These are phyloP conservation scores for Cutaneotrichosporon sp. DNA, from an alignment of 1,284 basidiomycete species.

Conservation along the genomic window DNA sequence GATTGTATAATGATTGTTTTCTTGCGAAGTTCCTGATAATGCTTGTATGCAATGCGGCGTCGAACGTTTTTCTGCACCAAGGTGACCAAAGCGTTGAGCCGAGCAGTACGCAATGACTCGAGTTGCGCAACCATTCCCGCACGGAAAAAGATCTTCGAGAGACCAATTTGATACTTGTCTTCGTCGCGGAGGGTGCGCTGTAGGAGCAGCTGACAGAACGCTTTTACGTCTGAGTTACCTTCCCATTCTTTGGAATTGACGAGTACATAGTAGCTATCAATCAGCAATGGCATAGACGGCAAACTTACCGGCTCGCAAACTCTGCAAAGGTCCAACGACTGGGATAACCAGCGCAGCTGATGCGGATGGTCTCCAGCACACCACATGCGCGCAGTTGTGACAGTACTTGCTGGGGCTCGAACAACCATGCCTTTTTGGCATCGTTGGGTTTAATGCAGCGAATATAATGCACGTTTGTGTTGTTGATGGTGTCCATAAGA, in stretches of 20 bases:
- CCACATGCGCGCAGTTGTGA: conserved; percentile 95
- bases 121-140: conserved; percentile 98
- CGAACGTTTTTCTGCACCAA: conserved; percentile 97
- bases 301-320: conserved; percentile 86
- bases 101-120: conserved; percentile 80
- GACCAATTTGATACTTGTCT: conserved; percentile 94
- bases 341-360: conserved; percentile 98
- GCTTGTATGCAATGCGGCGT: conserved; percentile 73
- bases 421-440: conserved; percentile 92
- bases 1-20: conserved; percentile 84
- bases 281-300: neutral
- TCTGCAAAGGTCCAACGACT: conserved; percentile 99
- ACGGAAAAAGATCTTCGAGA: conserved; percentile 99
- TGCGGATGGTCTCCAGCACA: conserved; percentile 97
- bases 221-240: conserved; percentile 64
- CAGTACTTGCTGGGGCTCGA: conserved; percentile 90
- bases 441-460: conserved; percentile 99
- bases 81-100: conserved; percentile 85
- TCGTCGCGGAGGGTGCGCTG: conserved; percentile 81
- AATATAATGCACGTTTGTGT: conserved; percentile 99
- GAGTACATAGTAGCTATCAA: conserved; percentile 82
- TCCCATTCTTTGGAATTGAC: conserved; percentile 79
- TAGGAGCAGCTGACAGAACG: conserved; percentile 80
- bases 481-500: conserved; percentile 94
- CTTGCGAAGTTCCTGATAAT: conserved; percentile 66